Conservation (phyloP, 2,329 filamentous ascomycete genomes). For the Thielaviopsis ethacetica region DNA sequence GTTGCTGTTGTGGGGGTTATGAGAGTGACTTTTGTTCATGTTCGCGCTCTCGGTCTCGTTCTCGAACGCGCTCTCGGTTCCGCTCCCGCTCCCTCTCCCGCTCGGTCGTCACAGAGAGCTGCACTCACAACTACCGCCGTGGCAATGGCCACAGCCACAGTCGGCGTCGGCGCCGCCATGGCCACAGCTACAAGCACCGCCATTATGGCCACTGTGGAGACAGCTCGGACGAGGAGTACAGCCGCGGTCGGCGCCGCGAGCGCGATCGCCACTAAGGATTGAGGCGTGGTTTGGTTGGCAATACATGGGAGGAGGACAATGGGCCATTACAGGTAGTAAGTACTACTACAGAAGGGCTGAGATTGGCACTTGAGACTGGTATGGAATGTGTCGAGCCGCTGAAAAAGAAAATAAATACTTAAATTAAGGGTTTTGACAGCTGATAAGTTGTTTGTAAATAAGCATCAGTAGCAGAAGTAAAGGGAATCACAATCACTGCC, state of each 20-base stretch:
- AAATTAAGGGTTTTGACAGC: no score
- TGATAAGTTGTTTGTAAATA: not conserved
- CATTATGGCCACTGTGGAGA: not conserved
- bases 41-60: not conserved
- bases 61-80: not conserved
- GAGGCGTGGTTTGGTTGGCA: no score
- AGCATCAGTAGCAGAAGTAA: no score
- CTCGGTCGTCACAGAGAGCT: not conserved
- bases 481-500: no score
- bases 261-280: not conserved
- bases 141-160: not conserved
- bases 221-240: not conserved
- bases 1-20: not conserved
- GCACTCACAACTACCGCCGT: not conserved
- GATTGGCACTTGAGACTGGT: no score
- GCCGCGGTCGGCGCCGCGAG: not conserved
- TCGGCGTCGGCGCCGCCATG: not conserved
- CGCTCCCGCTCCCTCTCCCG: not conserved
- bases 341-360: no score
- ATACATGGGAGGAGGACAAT: no score
- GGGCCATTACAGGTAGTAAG: no score
- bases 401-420: no score
- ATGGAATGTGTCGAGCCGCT: no score
- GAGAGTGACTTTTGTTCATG: not conserved
- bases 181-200: not conserved